Evolutionary conservation across 176 grass and related monocot species (phyloP).

Genomic region (Saccharum spontaneum): DNA sequence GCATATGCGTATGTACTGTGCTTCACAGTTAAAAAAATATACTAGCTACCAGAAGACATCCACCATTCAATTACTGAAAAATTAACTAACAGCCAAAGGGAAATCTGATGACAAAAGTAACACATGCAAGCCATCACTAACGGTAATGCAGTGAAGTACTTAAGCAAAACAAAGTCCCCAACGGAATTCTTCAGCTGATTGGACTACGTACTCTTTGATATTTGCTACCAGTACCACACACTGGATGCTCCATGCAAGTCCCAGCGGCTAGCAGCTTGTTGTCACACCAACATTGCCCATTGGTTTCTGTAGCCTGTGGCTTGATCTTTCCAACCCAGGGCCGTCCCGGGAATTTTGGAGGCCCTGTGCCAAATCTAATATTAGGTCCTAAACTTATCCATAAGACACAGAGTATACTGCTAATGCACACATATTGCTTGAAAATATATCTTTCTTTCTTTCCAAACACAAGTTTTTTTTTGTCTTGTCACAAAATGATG

Average conservation of each 20-base stretch:
- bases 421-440: too few relatives aligned
- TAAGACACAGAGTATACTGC: too few relatives aligned
- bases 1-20: not conserved
- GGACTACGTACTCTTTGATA: not conserved
- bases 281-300: slow-evolving; percentile 23
- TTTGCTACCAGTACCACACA: slow-evolving; percentile 12
- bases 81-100: not conserved
- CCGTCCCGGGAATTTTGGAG: too few relatives aligned
- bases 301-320: slow-evolving; percentile 28
- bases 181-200: not conserved
- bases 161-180: not conserved
- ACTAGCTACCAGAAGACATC: not conserved
- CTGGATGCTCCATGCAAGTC: not conserved
- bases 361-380: too few relatives aligned
- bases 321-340: slow-evolving; percentile 34
- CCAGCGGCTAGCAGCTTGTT: not conserved
- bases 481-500: too few relatives aligned
- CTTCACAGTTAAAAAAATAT: not conserved
- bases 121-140: not conserved
- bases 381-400: too few relatives aligned
- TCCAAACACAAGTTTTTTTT: too few relatives aligned
- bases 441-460: too few relatives aligned
- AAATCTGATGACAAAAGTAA: not conserved
- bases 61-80: not conserved
- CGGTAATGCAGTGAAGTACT: not conserved